A percentile compares a stretch with the other conserved stretches of the same genome.
Evolutionary conservation across 352 stramenopile genomes (phyloP).

Genomic region (Globisporangium nodosum): DNA sequence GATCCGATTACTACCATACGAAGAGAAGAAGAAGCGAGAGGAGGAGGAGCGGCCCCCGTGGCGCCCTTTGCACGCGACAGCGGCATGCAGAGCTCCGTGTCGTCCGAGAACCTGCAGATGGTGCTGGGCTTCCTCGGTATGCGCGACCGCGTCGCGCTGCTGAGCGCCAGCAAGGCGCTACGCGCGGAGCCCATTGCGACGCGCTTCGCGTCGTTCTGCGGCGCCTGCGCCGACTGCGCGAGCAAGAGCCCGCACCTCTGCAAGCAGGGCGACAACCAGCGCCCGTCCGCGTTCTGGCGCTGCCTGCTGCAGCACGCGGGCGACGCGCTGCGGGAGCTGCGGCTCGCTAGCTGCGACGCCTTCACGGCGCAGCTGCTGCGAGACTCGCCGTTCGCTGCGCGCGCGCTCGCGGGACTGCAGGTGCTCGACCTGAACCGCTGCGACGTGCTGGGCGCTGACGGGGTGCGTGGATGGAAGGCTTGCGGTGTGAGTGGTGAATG

Average conservation of each 20-base stretch:
- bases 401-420: slow-evolving; percentile 32
- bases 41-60: not conserved
- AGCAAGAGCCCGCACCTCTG: slow-evolving; percentile 58
- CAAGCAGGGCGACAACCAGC: slow-evolving; percentile 21
- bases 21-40: not conserved
- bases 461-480: slow-evolving; percentile 13
- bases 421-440: slow-evolving; percentile 66
- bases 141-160: slow-evolving; percentile 51
- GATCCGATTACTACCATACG: not conserved
- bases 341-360: slow-evolving; percentile 41
- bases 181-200: slow-evolving; percentile 35
- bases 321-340: slow-evolving; percentile 35
- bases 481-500: not conserved
- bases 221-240: slow-evolving; percentile 38
- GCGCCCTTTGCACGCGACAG: not conserved
- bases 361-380: slow-evolving; percentile 39
- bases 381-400: slow-evolving; percentile 11
- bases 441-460: slow-evolving; percentile 31
- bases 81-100: slow-evolving; percentile 14
- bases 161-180: slow-evolving; percentile 36
- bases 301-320: slow-evolving; percentile 32
- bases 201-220: slow-evolving; percentile 54
- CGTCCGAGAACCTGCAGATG: slow-evolving; percentile 45
- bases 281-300: slow-evolving; percentile 46
- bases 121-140: slow-evolving; percentile 55